Evolutionary conservation across 2,329 filamentous ascomycete species (phyloP), one percentile per base, ranked within the genome.

Genomic region (Talaromyces rugulosus): DNA sequence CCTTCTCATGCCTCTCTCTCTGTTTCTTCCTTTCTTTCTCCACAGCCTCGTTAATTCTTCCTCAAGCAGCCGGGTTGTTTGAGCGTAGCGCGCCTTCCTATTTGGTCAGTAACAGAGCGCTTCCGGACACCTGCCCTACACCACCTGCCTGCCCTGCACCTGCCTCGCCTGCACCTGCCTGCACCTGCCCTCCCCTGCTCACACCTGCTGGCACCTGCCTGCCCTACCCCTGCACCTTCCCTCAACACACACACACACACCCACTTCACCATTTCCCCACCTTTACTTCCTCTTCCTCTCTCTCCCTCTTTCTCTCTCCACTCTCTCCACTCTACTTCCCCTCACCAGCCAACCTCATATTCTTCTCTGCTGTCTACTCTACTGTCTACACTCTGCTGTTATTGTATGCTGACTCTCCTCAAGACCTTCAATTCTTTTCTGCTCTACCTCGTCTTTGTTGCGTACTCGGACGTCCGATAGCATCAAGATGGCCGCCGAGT

Each of bases 11-110:
- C 3, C 53, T 36, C 8, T 23, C 12, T 33, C 56, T 16, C 33
- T 40, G 6, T 60, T 16, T 30, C 18, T 33, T 23, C 8, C 42
- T 27, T 56, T 28, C 31, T 54, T 50, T 33, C 53, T 18, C 31
- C 14, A 40, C 7, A 11, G 31, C n/a, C 52, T 7, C 28, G 23
- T 23, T 23, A 23, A 23, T 23, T 23, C 23, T 23, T 23, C 23
- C 23, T 23, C 30, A 55, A 31, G 54, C 61, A 44, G 42, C 56
- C 52, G 42, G 56, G 51, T 42, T 56, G 57, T 59, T 62, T 59
- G 58, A 47, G 44, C 44, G 12, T 18, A 47, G 23, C 44, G 44
- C 23, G 44, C 44, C 44, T 47, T 47, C 44, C 44, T 23, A 9
- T 47, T 47, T 47, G 44, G 44, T 27, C 6, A 23, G 42, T 23